Percentiles rank a stretch among this genome's conserved stretches.
Conservation (phyloP, 1,284 basidiomycete genomes). For the Tausonia pullulans region DNA sequence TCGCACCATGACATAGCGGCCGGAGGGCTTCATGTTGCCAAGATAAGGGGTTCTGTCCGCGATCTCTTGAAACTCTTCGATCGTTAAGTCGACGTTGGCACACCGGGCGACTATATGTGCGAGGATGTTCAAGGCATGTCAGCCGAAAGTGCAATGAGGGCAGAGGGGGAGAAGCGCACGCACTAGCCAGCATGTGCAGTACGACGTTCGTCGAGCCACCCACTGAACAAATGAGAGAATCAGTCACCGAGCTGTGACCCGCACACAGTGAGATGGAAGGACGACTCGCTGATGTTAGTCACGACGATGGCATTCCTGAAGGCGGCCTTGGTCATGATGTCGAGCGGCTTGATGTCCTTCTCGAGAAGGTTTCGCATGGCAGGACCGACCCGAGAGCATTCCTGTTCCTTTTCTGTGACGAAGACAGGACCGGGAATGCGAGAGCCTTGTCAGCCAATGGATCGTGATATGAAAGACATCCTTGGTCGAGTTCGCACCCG, state of each 20-base stretch:
- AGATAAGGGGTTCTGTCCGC: conserved; percentile 78
- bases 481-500: too few relatives aligned
- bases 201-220: conserved; percentile 45
- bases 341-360: conserved; percentile 71
- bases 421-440: conserved; percentile 44
- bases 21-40: conserved; percentile 80
- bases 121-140: not conserved
- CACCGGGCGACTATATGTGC: conserved; percentile 55
- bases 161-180: too few relatives aligned
- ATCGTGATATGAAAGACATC: too few relatives aligned
- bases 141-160: too few relatives aligned
- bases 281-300: conserved; percentile 44
- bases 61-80: conserved; percentile 78
- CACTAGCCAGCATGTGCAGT: conserved; percentile 64
- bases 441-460: too few relatives aligned
- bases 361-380: conserved; percentile 69
- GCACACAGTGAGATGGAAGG: not conserved
- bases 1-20: conserved; percentile 64
- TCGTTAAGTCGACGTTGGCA: conserved; percentile 64
- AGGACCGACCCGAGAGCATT: conserved; percentile 66
- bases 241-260: not conserved
- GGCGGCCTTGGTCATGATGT: conserved; percentile 76
- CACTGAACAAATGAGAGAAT: not conserved
- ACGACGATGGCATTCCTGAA: conserved; percentile 83
- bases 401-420: conserved; percentile 72